phyloP scores from a whole-genome alignment of 169 alveolate species.

The Eimeria zaria region DNA sequence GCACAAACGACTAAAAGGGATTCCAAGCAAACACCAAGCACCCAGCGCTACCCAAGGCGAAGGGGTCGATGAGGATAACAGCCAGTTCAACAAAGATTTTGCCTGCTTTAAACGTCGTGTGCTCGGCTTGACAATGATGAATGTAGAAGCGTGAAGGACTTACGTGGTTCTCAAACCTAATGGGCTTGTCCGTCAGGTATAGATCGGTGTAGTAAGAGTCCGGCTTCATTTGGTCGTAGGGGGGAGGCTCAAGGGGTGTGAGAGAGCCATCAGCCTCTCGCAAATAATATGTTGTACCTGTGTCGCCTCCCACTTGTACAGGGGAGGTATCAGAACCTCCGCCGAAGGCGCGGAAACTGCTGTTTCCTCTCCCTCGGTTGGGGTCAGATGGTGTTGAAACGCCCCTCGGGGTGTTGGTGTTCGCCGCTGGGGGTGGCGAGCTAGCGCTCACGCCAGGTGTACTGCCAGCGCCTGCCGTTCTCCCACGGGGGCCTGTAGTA shows the following conservation, averaged over 20 bases:
- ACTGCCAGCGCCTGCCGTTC: neutral
- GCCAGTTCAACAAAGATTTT: neutral
- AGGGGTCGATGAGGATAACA: neutral
- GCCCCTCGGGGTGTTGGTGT: neutral
- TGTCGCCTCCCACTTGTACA: neutral
- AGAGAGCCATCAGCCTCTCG: slow-evolving; percentile 73
- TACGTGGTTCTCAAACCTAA: slow-evolving; percentile 64
- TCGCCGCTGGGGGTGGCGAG: neutral
- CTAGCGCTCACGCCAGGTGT: neutral
- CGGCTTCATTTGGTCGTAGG: slow-evolving; percentile 67
- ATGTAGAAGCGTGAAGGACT: neutral
- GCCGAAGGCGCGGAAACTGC: slow-evolving; percentile 65
- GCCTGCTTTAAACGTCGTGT: neutral
- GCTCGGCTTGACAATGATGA: neutral
- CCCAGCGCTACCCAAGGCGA: neutral
- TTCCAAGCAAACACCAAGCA: neutral
- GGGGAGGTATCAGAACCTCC: slow-evolving; percentile 19
- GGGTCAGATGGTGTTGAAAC: slow-evolving; percentile 1
- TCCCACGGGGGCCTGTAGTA: neutral
- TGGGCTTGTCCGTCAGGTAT: slow-evolving; percentile 56
- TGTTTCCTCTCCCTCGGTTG: slow-evolving; percentile 28
- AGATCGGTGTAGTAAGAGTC: slow-evolving; percentile 74
- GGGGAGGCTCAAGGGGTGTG: slow-evolving; percentile 63
- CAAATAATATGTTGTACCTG: slow-evolving; percentile 18
- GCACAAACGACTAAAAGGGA: neutral